Evolutionary conservation across 2,329 filamentous ascomycete genomes (phyloP), one percentile per base, ranked within the genome.

Genomic region (Fusarium sp.): DNA sequence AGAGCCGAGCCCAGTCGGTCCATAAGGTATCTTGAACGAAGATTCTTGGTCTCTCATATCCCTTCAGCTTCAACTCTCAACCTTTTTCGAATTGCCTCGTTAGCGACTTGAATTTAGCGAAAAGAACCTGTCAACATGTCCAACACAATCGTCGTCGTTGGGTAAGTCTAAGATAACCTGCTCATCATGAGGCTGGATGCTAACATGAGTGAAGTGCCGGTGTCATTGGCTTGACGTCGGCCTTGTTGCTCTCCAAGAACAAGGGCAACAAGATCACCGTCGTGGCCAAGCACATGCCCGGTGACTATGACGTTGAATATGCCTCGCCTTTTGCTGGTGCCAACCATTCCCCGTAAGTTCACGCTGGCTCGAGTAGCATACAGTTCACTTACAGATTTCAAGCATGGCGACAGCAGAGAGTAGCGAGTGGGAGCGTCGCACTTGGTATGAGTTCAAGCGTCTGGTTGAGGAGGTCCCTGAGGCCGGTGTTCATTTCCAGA

Each of bases 261-360:
- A 81, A 83, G 60, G 80, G 77, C 38, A 86, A 87, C 71, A 80
- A 74, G 20, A 81, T 97, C 73, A 95, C 93, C 0, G 86, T 97
- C 38, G 86, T 95, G 35, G 93, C 94, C 6, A 97, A 96, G 80
- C 93, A 97, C 81, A 97, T 98, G 93, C 95, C 95, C 0, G 95
- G 95, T 38, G 95, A 98, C 85, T 97, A 96, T 82, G 93, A 96
- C 75, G 92, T 95, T 75, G 93, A 97, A 86, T 98, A 98, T 81
- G 92, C 94, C 1, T 97, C 94, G 7, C 95, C 94, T 1, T 97
- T 94, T 93, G 95, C 95, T 4, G 95, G 95, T 15, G 95, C 94
- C 71, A 96, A 97, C 79, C 92, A 91, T 79, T 82, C 93, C 69
- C 94, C 93, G 91, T 94, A 78, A 71, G 91, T 86, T 27, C n/a